Evolutionary conservation across 345 rosid species (phyloP).

Genomic region (Reutealis trisperma): DNA sequence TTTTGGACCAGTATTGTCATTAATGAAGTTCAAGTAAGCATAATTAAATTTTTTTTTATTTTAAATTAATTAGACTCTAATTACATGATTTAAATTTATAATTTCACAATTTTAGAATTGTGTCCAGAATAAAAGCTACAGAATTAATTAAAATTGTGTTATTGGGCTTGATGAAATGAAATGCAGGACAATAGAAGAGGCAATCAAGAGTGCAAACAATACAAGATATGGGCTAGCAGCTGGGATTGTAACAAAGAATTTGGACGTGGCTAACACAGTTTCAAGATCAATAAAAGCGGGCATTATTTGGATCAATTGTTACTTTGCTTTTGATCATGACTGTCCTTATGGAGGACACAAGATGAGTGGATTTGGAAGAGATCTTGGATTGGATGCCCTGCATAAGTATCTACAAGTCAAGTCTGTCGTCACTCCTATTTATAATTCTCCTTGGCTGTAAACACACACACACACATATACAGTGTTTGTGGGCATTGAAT

Average conservation of each 20-base stretch:
- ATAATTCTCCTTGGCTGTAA: constrained; percentile 73
- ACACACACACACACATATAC: not conserved
- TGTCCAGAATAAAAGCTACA: too few relatives aligned
- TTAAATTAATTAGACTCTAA: too few relatives aligned
- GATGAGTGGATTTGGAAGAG: constrained; percentile 68
- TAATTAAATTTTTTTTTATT: too few relatives aligned
- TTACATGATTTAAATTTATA: too few relatives aligned
- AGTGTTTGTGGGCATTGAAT: not conserved
- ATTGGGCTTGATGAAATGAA: not conserved
- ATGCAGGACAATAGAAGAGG: constrained; percentile 68
- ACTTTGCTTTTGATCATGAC: constrained; percentile 56
- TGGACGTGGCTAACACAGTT: constrained; percentile 65
- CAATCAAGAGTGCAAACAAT: constrained; percentile 51
- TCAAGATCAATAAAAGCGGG: constrained; percentile 70
- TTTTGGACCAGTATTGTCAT: constrained; percentile 80
- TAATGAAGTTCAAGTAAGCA: constrained; percentile 75
- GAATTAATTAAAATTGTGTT: not conserved
- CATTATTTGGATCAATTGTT: constrained; percentile 70
- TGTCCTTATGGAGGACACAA: constrained; percentile 73
- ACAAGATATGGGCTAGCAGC: constrained; percentile 77
- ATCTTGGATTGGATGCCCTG: constrained; percentile 63
- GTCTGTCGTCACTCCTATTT: constrained; percentile 63
- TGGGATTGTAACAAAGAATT: constrained; percentile 60
- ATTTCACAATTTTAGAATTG: too few relatives aligned
- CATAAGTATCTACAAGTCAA: constrained; percentile 60